phyloP scores from a whole-genome alignment of 1,284 basidiomycete genomes.

The Inonotus obliquus region DNA sequence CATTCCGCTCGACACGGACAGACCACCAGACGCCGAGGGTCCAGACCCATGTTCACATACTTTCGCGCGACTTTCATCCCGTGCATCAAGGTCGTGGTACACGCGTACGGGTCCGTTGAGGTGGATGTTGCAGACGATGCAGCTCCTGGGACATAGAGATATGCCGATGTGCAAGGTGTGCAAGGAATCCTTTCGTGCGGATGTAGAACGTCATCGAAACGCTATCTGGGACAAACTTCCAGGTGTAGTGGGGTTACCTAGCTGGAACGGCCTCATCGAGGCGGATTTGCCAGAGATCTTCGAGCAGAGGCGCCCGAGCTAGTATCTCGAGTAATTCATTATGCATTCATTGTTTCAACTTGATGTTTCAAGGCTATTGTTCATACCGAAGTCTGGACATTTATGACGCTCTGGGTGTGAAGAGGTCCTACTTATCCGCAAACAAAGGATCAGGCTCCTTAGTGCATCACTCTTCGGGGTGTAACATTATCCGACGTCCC shows the following conservation, averaged over 20 bases:
- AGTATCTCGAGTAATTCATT: not conserved
- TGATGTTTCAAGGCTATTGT: not conserved
- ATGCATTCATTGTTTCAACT: not conserved
- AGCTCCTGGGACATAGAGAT: slow-evolving; percentile 32
- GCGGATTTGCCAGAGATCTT: slow-evolving; percentile 24
- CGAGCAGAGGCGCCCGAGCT: not conserved
- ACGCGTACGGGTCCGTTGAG: slow-evolving; percentile 49
- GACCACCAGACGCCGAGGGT: slow-evolving; percentile 22
- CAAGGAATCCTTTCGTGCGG: slow-evolving; percentile 37
- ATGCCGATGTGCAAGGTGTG: slow-evolving; percentile 38
- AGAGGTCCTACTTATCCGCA: too few relatives aligned
- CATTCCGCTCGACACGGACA: not conserved
- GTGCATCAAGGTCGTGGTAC: slow-evolving; percentile 47
- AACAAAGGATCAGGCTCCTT: too few relatives aligned
- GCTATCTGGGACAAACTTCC: slow-evolving; percentile 48
- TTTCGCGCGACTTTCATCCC: slow-evolving; percentile 39
- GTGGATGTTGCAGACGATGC: slow-evolving; percentile 47
- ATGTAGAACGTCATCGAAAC: slow-evolving; percentile 37
- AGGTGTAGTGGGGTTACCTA: slow-evolving; percentile 37
- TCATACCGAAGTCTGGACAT: too few relatives aligned
- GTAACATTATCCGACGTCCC: too few relatives aligned
- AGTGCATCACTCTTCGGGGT: too few relatives aligned
- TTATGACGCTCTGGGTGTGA: too few relatives aligned
- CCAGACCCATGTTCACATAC: slow-evolving; percentile 35
- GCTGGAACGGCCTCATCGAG: slow-evolving; percentile 41